Conservation (phyloP, 768 basidiomycete species). For the Boletus eberwhitei region DNA sequence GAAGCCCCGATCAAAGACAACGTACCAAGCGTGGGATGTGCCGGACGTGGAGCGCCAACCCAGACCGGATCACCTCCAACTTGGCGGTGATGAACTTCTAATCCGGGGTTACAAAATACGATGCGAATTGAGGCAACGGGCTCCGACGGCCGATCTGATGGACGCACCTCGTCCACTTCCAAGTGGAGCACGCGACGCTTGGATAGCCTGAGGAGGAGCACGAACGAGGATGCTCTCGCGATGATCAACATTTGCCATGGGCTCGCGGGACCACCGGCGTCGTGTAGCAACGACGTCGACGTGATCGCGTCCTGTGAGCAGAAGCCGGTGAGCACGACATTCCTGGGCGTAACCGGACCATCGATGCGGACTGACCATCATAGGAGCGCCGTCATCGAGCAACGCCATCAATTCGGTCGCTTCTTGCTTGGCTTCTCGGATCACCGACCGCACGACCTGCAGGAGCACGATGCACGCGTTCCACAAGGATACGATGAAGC, state of each 20-base stretch:
- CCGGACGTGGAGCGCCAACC: constrained; percentile 3
- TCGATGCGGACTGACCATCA: constrained; percentile 9
- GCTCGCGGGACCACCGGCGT: not conserved
- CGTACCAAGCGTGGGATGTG: constrained; percentile 19
- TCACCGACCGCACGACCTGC: constrained; percentile 6
- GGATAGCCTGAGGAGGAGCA: constrained; percentile 19
- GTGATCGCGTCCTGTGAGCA: constrained; percentile 6
- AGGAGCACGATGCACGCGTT: constrained; percentile 12
- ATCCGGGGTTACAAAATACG: too few species aligned
- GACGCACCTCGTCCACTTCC: constrained; percentile 25
- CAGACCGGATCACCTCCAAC: constrained; percentile 22
- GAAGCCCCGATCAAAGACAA: not conserved
- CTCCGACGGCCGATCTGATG: not conserved
- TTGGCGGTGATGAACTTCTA: constrained; percentile 15
- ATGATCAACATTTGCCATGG: constrained; percentile 21
- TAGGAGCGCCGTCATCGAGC: constrained; percentile 4
- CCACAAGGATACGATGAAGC: constrained; percentile 1
- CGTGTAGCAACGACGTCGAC: not conserved
- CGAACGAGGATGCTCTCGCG: constrained; percentile 16
- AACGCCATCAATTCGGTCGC: constrained; percentile 12
- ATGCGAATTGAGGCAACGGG: not conserved
- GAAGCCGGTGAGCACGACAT: not conserved
- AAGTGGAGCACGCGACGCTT: constrained; percentile 18
- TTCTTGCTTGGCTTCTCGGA: constrained; percentile 17
- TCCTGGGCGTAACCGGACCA: not conserved